phyloP scores from a whole-genome alignment of 306 rosid species.

The Luffa acutangula region DNA sequence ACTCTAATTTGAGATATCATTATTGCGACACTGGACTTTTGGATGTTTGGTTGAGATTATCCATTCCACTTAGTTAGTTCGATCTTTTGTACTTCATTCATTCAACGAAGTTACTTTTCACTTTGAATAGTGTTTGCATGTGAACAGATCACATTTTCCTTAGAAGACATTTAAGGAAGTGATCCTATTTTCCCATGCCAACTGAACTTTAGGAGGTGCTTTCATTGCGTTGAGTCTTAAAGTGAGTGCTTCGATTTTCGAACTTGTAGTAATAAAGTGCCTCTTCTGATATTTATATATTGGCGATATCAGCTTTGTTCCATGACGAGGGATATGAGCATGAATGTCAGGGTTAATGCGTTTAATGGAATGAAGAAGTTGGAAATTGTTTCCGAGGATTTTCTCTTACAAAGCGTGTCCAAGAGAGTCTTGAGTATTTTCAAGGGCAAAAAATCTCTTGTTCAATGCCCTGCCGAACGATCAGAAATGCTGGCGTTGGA shows the following conservation, averaged over 20 bases:
- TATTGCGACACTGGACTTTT: not conserved
- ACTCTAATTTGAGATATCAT: not conserved
- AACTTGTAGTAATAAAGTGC: not conserved
- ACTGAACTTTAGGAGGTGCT: slow-evolving; percentile 21
- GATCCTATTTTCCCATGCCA: slow-evolving; percentile 11
- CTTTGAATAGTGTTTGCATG: not conserved
- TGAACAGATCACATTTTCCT: slow-evolving; percentile 9
- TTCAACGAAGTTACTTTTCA: not conserved
- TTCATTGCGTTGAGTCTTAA: slow-evolving; percentile 2
- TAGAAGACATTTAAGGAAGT: slow-evolving; percentile 19
- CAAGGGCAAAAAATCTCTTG: slow-evolving; percentile 34
- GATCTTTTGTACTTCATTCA: not conserved
- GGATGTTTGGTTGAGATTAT: not conserved
- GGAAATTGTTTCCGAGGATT: slow-evolving; percentile 52
- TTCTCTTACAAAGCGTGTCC: slow-evolving; percentile 71
- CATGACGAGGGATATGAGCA: slow-evolving; percentile 77
- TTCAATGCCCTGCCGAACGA: slow-evolving; percentile 33
- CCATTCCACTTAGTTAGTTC: not conserved
- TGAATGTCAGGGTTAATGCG: slow-evolving; percentile 69
- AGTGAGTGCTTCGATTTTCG: slow-evolving; percentile 14
- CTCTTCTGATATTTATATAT: slow-evolving; percentile 12
- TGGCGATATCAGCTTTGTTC: slow-evolving; percentile 58
- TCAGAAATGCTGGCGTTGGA: slow-evolving; percentile 28
- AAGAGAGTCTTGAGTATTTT: slow-evolving; percentile 44
- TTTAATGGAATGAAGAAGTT: slow-evolving; percentile 50